Percentiles rank a stretch among this genome's conserved stretches.
Evolutionary conservation across 371 early-diverging fungal genomes (phyloP).

Genomic region (Basidiobolus meristosporus): DNA sequence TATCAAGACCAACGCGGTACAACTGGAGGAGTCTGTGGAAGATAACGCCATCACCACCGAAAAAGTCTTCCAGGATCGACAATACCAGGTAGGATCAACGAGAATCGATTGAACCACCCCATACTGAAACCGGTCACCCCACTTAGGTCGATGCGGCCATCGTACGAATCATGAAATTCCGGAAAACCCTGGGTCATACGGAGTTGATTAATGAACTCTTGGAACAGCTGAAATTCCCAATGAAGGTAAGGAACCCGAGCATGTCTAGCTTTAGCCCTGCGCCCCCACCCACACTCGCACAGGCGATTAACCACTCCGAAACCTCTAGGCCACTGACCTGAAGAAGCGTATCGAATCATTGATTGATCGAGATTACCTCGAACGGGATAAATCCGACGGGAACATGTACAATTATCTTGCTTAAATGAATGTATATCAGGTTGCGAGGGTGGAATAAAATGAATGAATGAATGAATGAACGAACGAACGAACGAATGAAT

Average conservation of each 20-base stretch:
- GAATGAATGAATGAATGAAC: no score
- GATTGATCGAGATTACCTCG: constrained; percentile 82
- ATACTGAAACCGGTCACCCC: no score
- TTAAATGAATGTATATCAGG: constrained; percentile 6
- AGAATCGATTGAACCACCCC: no score
- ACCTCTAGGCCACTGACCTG: constrained; percentile 31
- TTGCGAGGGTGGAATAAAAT: no score
- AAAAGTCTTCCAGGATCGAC: constrained; percentile 58
- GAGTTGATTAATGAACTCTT: constrained; percentile 51
- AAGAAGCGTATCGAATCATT: constrained; percentile 82
- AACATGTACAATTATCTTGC: constrained; percentile 32
- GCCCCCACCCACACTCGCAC: not conserved
- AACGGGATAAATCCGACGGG: constrained; percentile 41
- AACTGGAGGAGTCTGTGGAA: constrained; percentile 47
- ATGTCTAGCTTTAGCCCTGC: no score
- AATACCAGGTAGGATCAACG: constrained; percentile 30
- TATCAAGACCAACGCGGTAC: constrained; percentile 60
- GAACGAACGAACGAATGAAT: no score
- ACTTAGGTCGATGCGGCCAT: constrained; percentile 77
- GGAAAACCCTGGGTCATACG: constrained; percentile 43
- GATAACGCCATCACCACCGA: constrained; percentile 49
- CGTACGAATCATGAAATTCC: constrained; percentile 85
- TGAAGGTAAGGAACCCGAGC: constrained; percentile 31
- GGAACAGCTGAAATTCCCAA: constrained; percentile 52
- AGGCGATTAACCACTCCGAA: not conserved